Percentiles rank a stretch among this genome's conserved stretches.
Conservation (phyloP, 345 rosid species). For the Pseudoturritis turrita region DNA sequence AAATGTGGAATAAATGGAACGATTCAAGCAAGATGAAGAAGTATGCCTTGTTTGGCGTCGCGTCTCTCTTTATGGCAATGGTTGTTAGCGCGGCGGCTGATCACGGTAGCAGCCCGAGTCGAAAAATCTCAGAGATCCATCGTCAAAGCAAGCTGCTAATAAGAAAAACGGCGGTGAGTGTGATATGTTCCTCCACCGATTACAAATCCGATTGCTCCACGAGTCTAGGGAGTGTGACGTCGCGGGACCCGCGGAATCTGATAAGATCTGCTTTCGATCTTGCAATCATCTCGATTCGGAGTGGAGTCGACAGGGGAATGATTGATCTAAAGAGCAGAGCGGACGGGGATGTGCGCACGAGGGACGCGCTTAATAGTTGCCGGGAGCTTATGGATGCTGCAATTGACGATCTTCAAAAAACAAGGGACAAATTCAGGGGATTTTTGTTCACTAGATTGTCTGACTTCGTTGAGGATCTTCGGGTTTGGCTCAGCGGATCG, state of each 20-base stretch:
- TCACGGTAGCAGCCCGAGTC: neutral
- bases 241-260: constrained; percentile 50
- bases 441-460: constrained; percentile 40
- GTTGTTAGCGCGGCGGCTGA: neutral
- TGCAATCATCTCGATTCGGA: constrained; percentile 36
- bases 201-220: constrained; percentile 46
- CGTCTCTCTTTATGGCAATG: constrained; percentile 9
- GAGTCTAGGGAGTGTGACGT: constrained; percentile 36
- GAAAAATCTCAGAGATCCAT: constrained; percentile 8
- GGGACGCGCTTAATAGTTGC: constrained; percentile 53
- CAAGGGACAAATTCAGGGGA: constrained; percentile 34
- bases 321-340: constrained; percentile 35
- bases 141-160: constrained; percentile 15
- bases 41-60: neutral
- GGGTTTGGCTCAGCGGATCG: constrained; percentile 71
- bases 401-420: constrained; percentile 47
- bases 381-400: constrained; percentile 48
- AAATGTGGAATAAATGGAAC: constrained; percentile 18
- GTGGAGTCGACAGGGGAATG: constrained; percentile 38
- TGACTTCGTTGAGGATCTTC: constrained; percentile 44
- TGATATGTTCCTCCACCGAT: constrained; percentile 65
- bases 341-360: constrained; percentile 52
- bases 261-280: constrained; percentile 46
- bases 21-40: constrained; percentile 5
- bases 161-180: constrained; percentile 28